Percentiles rank a stretch among this genome's conserved stretches.
These are phyloP conservation scores for Immersiella caudata DNA, from an alignment of 495 filamentous ascomycete genomes.

Conservation along the genomic window DNA sequence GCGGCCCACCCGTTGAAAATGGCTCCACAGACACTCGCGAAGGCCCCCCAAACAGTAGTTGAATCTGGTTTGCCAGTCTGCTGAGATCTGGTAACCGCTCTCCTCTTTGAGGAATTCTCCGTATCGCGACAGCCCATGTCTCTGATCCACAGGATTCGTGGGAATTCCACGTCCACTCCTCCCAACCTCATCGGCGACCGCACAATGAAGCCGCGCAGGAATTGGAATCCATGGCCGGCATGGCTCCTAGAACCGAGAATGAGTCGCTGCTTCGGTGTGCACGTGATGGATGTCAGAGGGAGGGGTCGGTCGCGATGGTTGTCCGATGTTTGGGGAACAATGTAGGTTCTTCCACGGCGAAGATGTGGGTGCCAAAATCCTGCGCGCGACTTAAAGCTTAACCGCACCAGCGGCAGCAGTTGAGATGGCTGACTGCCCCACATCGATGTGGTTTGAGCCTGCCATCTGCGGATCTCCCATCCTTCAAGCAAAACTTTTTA, in stretches of 20 bases:
- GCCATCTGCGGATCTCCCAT: not conserved
- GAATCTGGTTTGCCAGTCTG: slow-evolving; percentile 41
- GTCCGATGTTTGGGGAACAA: too few relatives aligned
- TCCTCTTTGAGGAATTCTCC: slow-evolving; percentile 26
- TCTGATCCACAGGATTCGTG: not conserved
- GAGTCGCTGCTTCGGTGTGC: too few relatives aligned
- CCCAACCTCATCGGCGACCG: not conserved
- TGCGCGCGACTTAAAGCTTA: not conserved
- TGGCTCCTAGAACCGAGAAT: not conserved
- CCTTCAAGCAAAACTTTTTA: too few relatives aligned
- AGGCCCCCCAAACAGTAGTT: slow-evolving; percentile 28
- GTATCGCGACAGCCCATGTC: slow-evolving; percentile 24
- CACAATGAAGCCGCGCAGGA: not conserved
- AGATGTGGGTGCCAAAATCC: not conserved
- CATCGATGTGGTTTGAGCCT: not conserved
- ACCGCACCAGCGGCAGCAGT: not conserved
- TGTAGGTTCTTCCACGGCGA: not conserved
- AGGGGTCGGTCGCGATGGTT: too few relatives aligned
- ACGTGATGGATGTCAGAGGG: too few relatives aligned
- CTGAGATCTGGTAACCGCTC: slow-evolving; percentile 37
- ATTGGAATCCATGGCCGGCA: not conserved
- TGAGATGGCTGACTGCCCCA: not conserved
- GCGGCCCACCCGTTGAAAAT: slow-evolving; percentile 53
- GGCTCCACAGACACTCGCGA: slow-evolving; percentile 44
- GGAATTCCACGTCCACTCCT: not conserved